Conservation (phyloP, 768 basidiomycete genomes). For the Calocybe cyanea region DNA sequence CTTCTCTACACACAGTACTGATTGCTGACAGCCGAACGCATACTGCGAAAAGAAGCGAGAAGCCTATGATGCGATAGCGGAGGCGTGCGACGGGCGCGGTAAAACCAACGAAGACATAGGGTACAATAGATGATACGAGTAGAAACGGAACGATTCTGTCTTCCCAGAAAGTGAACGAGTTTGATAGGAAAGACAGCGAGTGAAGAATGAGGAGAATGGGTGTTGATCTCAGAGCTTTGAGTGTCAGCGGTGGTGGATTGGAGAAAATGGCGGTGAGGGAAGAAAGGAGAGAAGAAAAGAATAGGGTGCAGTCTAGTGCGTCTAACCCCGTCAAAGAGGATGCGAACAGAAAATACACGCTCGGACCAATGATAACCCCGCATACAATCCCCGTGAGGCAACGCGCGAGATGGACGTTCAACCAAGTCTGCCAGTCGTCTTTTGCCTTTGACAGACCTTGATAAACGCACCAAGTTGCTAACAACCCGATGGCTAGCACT, state of each 20-base stretch:
- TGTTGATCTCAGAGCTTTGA: conserved; percentile 23
- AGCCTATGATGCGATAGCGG: conserved; percentile 71
- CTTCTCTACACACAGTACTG: conserved; percentile 91
- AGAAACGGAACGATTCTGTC: conserved; percentile 80
- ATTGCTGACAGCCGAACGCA: conserved; percentile 73
- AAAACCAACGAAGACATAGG: conserved; percentile 57
- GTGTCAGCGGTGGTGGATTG: conserved; percentile 31
- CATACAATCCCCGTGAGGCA: conserved; percentile 33
- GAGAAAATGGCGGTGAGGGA: conserved; percentile 41
- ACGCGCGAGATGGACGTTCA: conserved; percentile 25
- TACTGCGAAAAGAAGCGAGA: conserved; percentile 59
- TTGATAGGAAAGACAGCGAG: conserved; percentile 76
- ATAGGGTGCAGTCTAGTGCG: conserved; percentile 46
- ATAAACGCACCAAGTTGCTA: conserved; percentile 57
- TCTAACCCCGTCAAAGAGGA: conserved; percentile 43
- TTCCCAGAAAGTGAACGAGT: conserved; percentile 99
- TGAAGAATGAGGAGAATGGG: conserved; percentile 64
- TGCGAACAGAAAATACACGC: conserved; percentile 27
- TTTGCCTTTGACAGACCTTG: conserved; percentile 36
- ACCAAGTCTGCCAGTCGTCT: conserved; percentile 41
- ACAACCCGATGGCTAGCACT: conserved; percentile 52
- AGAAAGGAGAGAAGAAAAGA: conserved; percentile 44
- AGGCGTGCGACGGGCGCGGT: conserved; percentile 66
- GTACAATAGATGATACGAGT: conserved; percentile 58
- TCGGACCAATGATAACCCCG: conserved; percentile 33